Conservation (phyloP, 441 rosid genomes). For the Isatis lusitanica region DNA sequence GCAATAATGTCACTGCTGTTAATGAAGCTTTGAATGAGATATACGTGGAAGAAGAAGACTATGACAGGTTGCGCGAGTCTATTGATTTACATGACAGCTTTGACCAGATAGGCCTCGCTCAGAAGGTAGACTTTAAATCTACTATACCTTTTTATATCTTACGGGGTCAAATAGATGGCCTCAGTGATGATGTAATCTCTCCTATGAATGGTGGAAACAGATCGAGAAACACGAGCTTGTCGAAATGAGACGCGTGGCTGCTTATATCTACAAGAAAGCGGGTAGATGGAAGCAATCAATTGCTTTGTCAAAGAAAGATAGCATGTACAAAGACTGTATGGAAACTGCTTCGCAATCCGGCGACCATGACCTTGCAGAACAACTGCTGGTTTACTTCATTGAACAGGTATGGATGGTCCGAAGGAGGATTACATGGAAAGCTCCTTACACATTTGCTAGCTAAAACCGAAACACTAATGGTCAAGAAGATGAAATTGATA, state of each 20-base stretch:
- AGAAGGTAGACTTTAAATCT: conserved; percentile 51
- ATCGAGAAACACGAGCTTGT: conserved; percentile 98
- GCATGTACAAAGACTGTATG: conserved; percentile 93
- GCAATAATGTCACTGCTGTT: conserved; percentile 92
- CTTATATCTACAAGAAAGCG: conserved; percentile 96
- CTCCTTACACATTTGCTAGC: background rate
- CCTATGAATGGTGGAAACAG: conserved; percentile 41
- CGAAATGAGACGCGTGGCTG: conserved; percentile 99
- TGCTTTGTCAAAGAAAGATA: conserved; percentile 96
- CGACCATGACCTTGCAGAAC: conserved; percentile 96
- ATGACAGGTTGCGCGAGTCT: conserved; percentile 92
- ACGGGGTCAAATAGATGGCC: background rate
- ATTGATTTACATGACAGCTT: conserved; percentile 86
- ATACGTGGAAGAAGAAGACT: conserved; percentile 94
- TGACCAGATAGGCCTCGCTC: conserved; percentile 89
- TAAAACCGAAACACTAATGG: background rate
- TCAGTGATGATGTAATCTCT: conserved; percentile 36
- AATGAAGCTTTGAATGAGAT: conserved; percentile 95
- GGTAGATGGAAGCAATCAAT: conserved; percentile 99
- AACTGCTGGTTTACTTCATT: conserved; percentile 92
- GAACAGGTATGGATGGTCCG: conserved; percentile 59
- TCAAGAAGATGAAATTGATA: conserved; percentile 4
- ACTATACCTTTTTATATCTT: conserved; percentile 2
- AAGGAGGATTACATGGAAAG: background rate
- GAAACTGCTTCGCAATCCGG: conserved; percentile 99